phyloP scores from a whole-genome alignment of 768 basidiomycete species.

The Termitomyces sp. region DNA sequence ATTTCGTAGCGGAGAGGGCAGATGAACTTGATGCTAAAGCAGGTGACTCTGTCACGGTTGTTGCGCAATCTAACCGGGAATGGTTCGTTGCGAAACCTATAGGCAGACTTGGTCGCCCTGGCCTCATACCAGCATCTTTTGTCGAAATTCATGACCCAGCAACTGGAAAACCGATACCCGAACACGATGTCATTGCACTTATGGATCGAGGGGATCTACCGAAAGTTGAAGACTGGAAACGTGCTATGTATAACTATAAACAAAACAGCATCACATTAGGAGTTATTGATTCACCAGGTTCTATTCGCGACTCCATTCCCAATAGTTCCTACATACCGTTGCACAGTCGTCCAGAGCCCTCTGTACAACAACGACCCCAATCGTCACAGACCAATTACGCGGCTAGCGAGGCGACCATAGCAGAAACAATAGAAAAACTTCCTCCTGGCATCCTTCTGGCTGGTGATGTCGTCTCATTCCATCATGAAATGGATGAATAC shows the following conservation, averaged over 20 bases:
- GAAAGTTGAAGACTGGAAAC: constrained; percentile 99
- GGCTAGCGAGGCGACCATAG: constrained; percentile 23
- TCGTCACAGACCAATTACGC: constrained; percentile 18
- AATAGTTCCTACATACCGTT: constrained; percentile 34
- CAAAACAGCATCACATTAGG: constrained; percentile 94
- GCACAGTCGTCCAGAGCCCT: constrained; percentile 12
- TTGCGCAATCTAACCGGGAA: constrained; percentile 99
- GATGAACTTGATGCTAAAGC: constrained; percentile 95
- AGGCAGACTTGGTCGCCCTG: constrained; percentile 88
- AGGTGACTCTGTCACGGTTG: constrained; percentile 92
- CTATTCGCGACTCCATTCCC: constrained; percentile 31
- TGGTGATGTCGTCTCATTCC: constrained; percentile 93
- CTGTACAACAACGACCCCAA: constrained; percentile 21
- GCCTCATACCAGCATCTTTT: constrained; percentile 94
- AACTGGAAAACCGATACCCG: constrained; percentile 68
- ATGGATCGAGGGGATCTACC: constrained; percentile 89
- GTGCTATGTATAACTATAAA: constrained; percentile 91
- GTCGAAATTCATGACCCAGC: constrained; percentile 93
- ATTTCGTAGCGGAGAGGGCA: constrained; percentile 90
- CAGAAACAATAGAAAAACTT: constrained; percentile 42
- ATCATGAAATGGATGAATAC: constrained; percentile 92
- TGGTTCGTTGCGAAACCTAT: constrained; percentile 99
- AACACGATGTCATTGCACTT: constrained; percentile 57
- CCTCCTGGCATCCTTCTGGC: constrained; percentile 81
- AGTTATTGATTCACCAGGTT: constrained; percentile 59